These are phyloP conservation scores for Ganoderma multipileum DNA, from an alignment of 1,284 basidiomycete genomes.

Conservation along the genomic window DNA sequence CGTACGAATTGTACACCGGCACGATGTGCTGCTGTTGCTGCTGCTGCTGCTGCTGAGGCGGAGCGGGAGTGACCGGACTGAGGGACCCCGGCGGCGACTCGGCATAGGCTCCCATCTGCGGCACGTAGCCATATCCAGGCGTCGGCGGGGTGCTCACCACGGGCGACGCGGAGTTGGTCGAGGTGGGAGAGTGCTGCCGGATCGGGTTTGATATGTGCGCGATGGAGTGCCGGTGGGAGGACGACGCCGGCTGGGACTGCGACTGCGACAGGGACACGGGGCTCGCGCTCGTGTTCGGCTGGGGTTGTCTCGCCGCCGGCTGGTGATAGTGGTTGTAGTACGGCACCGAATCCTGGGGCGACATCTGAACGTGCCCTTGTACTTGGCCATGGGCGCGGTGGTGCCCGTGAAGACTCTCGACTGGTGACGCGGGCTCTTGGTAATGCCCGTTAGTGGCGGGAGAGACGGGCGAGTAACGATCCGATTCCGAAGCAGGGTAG, in stretches of 20 bases:
- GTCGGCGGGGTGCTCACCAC: constrained; percentile 27
- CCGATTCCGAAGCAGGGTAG: constrained; percentile 25
- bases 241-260: constrained; percentile 9
- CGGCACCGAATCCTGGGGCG: constrained; percentile 11
- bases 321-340: constrained; percentile 21
- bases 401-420: constrained; percentile 16
- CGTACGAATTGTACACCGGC: constrained; percentile 25
- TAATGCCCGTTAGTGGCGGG: constrained; percentile 21
- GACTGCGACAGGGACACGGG: constrained; percentile 14
- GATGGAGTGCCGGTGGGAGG: constrained; percentile 30
- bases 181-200: constrained; percentile 25
- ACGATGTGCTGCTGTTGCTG: constrained; percentile 16
- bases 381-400: constrained; percentile 9
- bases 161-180: constrained; percentile 23
- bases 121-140: constrained; percentile 21
- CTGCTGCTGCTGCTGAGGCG: constrained; percentile 7
- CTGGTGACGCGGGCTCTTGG: constrained; percentile 25
- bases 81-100: constrained; percentile 24
- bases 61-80: constrained; percentile 18
- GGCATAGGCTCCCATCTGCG: constrained; percentile 19
- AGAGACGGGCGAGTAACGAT: constrained; percentile 27
- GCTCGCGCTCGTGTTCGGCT: constrained; percentile 13
- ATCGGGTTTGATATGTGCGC: constrained; percentile 34
- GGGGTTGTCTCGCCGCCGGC: constrained; percentile 11
- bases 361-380: constrained; percentile 7